Evolutionary conservation across 495 filamentous ascomycete species (phyloP).

Genomic region (Tuber microsphaerosporum): DNA sequence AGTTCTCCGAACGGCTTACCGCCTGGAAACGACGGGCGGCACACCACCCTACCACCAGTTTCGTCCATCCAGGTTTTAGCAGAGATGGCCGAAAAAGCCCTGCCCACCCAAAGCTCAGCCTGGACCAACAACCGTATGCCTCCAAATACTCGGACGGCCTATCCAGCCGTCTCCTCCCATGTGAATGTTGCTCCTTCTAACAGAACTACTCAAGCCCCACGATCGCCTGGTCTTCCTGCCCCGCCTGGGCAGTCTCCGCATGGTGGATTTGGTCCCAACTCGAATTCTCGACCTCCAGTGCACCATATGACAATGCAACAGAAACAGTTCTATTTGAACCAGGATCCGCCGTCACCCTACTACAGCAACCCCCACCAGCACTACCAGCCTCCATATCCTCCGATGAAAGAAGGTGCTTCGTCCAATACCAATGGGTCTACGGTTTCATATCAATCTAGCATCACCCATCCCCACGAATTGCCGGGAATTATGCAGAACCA

Average conservation of each 20-base stretch:
- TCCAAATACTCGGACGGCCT: conserved; percentile 29
- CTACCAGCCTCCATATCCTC: conserved; percentile 28
- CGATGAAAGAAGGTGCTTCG: conserved; percentile 31
- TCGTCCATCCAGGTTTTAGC: conserved; percentile 41
- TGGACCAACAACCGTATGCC: conserved; percentile 35
- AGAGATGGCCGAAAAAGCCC: conserved; percentile 37
- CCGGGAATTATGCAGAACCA: conserved; percentile 17
- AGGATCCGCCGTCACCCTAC: conserved; percentile 18
- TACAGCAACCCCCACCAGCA: conserved; percentile 27
- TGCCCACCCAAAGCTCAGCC: conserved; percentile 32
- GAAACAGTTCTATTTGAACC: conserved; percentile 25
- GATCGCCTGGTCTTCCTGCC: conserved; percentile 28
- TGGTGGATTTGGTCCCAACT: conserved; percentile 31
- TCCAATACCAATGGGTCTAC: conserved; percentile 22
- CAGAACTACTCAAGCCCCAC: conserved; percentile 37
- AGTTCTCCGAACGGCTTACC: conserved; percentile 27
- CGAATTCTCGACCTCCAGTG: conserved; percentile 36
- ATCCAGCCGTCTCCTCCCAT: conserved; percentile 38
- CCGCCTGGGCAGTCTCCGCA: conserved; percentile 25
- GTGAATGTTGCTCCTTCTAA: conserved; percentile 39
- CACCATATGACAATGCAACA: conserved; percentile 35
- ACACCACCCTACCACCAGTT: conserved; percentile 38
- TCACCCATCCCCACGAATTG: conserved; percentile 25
- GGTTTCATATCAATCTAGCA: conserved; percentile 17
- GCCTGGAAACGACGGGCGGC: conserved; percentile 31